These are phyloP conservation scores for Vitis labrusca DNA, from an alignment of 164 flowering plant species.

Conservation along the genomic window DNA sequence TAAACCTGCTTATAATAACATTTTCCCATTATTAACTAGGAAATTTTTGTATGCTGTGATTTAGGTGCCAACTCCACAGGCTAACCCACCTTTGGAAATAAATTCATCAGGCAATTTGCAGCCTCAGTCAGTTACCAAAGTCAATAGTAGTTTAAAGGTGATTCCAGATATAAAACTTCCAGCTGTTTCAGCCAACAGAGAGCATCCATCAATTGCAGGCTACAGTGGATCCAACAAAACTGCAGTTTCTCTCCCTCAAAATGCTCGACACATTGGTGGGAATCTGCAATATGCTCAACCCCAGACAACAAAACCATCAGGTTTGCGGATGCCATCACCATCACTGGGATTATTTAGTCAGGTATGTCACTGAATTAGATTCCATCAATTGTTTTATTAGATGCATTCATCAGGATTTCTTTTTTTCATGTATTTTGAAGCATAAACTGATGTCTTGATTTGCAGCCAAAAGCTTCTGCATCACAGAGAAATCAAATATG, in stretches of 20 bases:
- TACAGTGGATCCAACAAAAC: slow-evolving; percentile 17
- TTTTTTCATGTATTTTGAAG: neutral
- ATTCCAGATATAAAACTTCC: slow-evolving; percentile 11
- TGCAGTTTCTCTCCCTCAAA: slow-evolving; percentile 24
- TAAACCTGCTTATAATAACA: neutral
- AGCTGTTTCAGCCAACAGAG: slow-evolving; percentile 1
- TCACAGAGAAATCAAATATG: slow-evolving; percentile 18
- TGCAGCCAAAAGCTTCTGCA: slow-evolving; percentile 53
- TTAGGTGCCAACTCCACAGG: slow-evolving; percentile 24
- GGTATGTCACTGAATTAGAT: slow-evolving; percentile 36
- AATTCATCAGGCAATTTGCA: slow-evolving; percentile 18
- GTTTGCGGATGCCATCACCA: slow-evolving; percentile 91
- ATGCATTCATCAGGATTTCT: neutral
- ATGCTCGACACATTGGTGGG: slow-evolving; percentile 13
- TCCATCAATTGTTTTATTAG: neutral
- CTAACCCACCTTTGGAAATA: slow-evolving; percentile 14
- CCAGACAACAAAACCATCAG: slow-evolving; percentile 64
- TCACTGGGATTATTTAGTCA: slow-evolving; percentile 73
- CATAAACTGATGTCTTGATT: neutral
- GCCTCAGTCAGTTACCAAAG: slow-evolving; percentile 16
- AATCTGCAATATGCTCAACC: slow-evolving; percentile 22
- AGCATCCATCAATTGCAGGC: slow-evolving; percentile 15
- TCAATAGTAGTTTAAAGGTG: slow-evolving; percentile 16
- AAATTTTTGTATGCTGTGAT: neutral
- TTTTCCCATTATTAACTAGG: neutral